Conservation (phyloP, 2,329 filamentous ascomycete species). For the Stagonosporopsis rhizophila region DNA sequence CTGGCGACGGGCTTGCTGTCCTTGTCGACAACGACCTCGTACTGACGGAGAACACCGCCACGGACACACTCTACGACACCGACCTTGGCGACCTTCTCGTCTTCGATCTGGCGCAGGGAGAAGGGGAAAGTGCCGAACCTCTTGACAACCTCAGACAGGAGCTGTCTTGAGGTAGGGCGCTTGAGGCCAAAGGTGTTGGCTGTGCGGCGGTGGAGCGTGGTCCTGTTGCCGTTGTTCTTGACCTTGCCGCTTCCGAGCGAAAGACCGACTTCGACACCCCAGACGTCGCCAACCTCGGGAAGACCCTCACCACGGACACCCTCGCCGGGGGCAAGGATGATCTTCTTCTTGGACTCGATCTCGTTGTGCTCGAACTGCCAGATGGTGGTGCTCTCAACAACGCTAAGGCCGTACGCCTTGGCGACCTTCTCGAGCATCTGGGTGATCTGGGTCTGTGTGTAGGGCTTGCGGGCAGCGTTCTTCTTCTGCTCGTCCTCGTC, state of each 20-base stretch:
- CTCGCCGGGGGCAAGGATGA: slow-evolving; percentile 86
- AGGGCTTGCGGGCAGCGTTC: slow-evolving; percentile 78
- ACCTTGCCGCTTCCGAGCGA: slow-evolving; percentile 92
- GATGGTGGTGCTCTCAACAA: slow-evolving; percentile 97
- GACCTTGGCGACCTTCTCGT: slow-evolving; percentile 94
- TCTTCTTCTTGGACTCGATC: slow-evolving; percentile 98
- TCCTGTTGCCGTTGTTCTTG: slow-evolving; percentile 83
- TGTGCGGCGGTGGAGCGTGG: slow-evolving; percentile 93
- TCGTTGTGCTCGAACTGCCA: slow-evolving; percentile 98
- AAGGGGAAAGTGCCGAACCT: slow-evolving; percentile 98
- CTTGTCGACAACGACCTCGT: slow-evolving; percentile 95
- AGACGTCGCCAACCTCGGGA: slow-evolving; percentile 90
- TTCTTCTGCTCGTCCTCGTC: slow-evolving; percentile 96
- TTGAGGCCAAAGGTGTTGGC: slow-evolving; percentile 91
- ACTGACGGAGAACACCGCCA: slow-evolving; percentile 89
- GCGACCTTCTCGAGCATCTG: slow-evolving; percentile 88
- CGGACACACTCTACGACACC: slow-evolving; percentile 97
- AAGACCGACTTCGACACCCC: slow-evolving; percentile 96
- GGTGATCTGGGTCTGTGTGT: slow-evolving; percentile 86
- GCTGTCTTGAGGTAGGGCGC: slow-evolving; percentile 89
- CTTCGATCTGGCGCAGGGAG: slow-evolving; percentile 93
- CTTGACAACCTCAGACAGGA: slow-evolving; percentile 92
- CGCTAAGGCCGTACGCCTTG: slow-evolving; percentile 86
- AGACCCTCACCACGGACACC: slow-evolving; percentile 89
- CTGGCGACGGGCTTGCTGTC: slow-evolving; percentile 84